A percentile compares a stretch with the other conserved stretches of the same genome.
These are phyloP conservation scores for Botryotinia narcissicola DNA, from an alignment of 2,329 filamentous ascomycete genomes.

Conservation along the genomic window DNA sequence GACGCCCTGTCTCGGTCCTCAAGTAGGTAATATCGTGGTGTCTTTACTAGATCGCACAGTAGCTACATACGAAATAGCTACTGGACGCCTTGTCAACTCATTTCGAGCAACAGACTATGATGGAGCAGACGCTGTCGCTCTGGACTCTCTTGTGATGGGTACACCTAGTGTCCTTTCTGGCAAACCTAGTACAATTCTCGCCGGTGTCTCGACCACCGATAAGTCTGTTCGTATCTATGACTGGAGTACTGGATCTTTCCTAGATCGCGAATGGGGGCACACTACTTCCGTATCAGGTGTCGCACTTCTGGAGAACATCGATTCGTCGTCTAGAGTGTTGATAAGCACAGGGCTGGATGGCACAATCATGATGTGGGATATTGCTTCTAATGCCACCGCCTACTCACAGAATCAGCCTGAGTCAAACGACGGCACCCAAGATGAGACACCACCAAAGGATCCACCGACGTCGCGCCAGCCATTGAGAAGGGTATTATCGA, in stretches of 20 bases:
- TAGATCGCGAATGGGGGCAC: slow-evolving; percentile 91
- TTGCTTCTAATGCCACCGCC: slow-evolving; percentile 28
- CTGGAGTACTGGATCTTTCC: slow-evolving; percentile 67
- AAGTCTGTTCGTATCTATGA: slow-evolving; percentile 94
- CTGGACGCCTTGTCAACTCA: slow-evolving; percentile 64
- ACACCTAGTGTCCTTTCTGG: slow-evolving; percentile 53
- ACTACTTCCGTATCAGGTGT: slow-evolving; percentile 91
- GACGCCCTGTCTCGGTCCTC: slow-evolving; percentile 61
- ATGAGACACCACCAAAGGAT: slow-evolving; percentile 44
- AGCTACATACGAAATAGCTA: slow-evolving; percentile 61
- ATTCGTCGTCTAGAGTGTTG: slow-evolving; percentile 55
- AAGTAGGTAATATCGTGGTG: slow-evolving; percentile 52
- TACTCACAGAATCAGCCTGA: slow-evolving; percentile 30
- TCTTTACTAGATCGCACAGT: slow-evolving; percentile 60
- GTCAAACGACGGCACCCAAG: slow-evolving; percentile 13
- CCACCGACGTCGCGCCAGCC: slow-evolving; percentile 63
- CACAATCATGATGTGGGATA: slow-evolving; percentile 73
- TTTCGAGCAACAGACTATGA: slow-evolving; percentile 85
- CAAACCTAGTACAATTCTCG: slow-evolving; percentile 58
- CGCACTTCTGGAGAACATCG: slow-evolving; percentile 60
- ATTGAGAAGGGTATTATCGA: slow-evolving; percentile 80
- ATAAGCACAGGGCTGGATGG: slow-evolving; percentile 78
- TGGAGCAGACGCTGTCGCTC: slow-evolving; percentile 74
- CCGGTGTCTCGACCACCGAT: slow-evolving; percentile 90
- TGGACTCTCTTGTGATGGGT: slow-evolving; percentile 73